These are phyloP conservation scores for Conidiobolus incongruus DNA, from an alignment of 371 early-diverging fungal genomes.

Conservation along the genomic window DNA sequence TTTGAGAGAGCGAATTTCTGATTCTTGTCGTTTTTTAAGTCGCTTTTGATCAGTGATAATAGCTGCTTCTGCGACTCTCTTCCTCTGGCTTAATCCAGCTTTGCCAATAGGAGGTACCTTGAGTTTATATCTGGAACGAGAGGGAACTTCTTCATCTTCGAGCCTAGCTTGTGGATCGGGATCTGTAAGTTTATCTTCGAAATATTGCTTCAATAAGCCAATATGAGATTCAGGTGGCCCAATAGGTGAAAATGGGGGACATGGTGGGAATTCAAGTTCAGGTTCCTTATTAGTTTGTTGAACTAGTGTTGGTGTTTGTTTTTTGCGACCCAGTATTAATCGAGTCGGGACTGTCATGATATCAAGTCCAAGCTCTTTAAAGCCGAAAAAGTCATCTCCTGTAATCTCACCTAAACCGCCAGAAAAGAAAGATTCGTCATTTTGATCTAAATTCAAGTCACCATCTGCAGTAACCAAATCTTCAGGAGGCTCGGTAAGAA, in stretches of 20 bases:
- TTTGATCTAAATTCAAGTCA: constrained; percentile 2
- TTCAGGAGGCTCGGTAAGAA: constrained; percentile 13
- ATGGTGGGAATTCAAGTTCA: neutral
- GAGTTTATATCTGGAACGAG: neutral
- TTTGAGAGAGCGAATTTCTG: neutral
- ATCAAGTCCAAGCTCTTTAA: constrained; percentile 62
- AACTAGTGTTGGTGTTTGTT: neutral
- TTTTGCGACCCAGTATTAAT: neutral
- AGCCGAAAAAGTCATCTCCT: constrained; percentile 74
- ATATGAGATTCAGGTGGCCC: neutral
- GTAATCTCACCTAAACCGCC: constrained; percentile 64
- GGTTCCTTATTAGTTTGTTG: neutral
- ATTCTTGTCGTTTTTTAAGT: neutral
- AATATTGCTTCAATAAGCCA: neutral
- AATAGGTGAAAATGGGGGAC: neutral
- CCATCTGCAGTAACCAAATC: neutral
- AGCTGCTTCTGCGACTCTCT: neutral
- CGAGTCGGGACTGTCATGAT: constrained; percentile 20
- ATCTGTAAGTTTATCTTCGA: neutral
- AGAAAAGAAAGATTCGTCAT: constrained; percentile 10
- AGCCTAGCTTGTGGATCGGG: neutral
- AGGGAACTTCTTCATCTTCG: constrained; percentile 1
- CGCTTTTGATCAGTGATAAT: neutral
- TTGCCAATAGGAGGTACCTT: constrained; percentile 1
- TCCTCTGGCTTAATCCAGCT: neutral